A percentile compares a stretch with the other conserved stretches of the same genome.
phyloP scores from a whole-genome alignment of 1,284 basidiomycete genomes.

The Pulveroboletus sp. region DNA sequence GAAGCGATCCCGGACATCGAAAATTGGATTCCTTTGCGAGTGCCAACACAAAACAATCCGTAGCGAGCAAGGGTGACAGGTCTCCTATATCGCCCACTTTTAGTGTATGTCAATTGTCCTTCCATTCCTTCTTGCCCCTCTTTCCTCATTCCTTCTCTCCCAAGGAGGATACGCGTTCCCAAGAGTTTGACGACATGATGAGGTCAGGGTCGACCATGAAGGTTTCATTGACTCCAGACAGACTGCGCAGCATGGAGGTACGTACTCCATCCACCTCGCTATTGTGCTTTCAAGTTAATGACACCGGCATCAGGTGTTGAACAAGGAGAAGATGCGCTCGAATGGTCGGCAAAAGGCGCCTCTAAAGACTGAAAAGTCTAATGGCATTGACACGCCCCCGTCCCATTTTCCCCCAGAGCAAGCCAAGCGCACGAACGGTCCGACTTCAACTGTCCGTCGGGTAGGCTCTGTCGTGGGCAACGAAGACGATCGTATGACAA shows the following conservation, averaged over 20 bases:
- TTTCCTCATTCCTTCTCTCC: constrained; percentile 6
- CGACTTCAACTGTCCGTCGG: constrained; percentile 45
- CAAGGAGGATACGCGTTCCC: constrained; percentile 52
- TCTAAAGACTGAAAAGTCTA: constrained; percentile 25
- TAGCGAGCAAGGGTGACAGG: constrained; percentile 32
- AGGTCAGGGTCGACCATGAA: constrained; percentile 87
- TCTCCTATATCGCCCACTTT: constrained; percentile 35
- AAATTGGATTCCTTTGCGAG: constrained; percentile 52
- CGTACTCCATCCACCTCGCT: constrained; percentile 27
- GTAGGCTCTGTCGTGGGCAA: constrained; percentile 57
- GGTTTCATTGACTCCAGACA: constrained; percentile 90
- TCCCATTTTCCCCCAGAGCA: constrained; percentile 21
- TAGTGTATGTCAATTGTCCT: constrained; percentile 25
- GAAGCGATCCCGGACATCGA: constrained; percentile 42
- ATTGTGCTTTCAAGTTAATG: constrained; percentile 20
- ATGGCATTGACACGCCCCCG: constrained; percentile 13
- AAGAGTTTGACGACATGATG: constrained; percentile 90
- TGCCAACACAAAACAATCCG: constrained; percentile 41
- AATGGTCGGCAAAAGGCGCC: constrained; percentile 34
- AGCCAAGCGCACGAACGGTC: constrained; percentile 24
- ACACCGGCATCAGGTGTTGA: constrained; percentile 47
- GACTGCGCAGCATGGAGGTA: constrained; percentile 89
- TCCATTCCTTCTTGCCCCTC: neutral
- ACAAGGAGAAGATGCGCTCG: constrained; percentile 58
- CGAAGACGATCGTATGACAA: constrained; percentile 48